Conservation (phyloP, 2,329 filamentous ascomycete genomes). For the Magnaporthiopsis rhizophila region DNA sequence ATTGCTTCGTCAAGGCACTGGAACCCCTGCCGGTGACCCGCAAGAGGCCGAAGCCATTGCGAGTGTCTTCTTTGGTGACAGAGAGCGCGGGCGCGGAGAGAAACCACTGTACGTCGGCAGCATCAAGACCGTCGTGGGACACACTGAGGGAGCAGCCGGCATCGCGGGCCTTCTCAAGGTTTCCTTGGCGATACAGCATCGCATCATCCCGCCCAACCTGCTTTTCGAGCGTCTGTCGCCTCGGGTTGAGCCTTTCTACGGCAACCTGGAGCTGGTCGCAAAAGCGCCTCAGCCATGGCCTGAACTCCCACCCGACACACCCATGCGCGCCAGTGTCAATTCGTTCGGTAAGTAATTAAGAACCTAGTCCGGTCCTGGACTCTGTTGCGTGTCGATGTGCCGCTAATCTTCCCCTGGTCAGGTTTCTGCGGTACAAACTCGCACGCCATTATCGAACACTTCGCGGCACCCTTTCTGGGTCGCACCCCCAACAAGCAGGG, state of each 20-base stretch:
- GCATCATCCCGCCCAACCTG: not conserved
- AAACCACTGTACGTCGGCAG: slow-evolving; percentile 26
- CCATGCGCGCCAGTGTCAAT: slow-evolving; percentile 14
- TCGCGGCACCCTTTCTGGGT: not conserved
- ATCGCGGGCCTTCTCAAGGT: slow-evolving; percentile 20
- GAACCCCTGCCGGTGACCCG: slow-evolving; percentile 46
- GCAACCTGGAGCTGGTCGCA: slow-evolving; percentile 15
- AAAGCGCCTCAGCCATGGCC: not conserved
- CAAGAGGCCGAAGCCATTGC: slow-evolving; percentile 38
- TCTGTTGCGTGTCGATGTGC: not conserved
- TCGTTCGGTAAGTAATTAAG: slow-evolving; percentile 14
- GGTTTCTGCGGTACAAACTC: slow-evolving; percentile 20
- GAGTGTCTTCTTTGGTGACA: not conserved
- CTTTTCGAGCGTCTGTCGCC: not conserved
- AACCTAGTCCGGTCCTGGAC: not conserved
- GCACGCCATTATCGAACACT: slow-evolving; percentile 16
- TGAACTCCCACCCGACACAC: not conserved
- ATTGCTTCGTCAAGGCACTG: slow-evolving; percentile 24
- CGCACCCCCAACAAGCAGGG: not conserved
- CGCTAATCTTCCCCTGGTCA: not conserved
- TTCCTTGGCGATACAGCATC: slow-evolving; percentile 2
- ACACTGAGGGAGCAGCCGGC: slow-evolving; percentile 39
- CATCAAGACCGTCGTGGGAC: slow-evolving; percentile 34
- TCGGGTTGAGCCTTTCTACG: slow-evolving; percentile 18
- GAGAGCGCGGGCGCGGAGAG: not conserved